Evolutionary conservation across 2,329 filamentous ascomycete species (phyloP).

Genomic region (Cordyceps militaris): DNA sequence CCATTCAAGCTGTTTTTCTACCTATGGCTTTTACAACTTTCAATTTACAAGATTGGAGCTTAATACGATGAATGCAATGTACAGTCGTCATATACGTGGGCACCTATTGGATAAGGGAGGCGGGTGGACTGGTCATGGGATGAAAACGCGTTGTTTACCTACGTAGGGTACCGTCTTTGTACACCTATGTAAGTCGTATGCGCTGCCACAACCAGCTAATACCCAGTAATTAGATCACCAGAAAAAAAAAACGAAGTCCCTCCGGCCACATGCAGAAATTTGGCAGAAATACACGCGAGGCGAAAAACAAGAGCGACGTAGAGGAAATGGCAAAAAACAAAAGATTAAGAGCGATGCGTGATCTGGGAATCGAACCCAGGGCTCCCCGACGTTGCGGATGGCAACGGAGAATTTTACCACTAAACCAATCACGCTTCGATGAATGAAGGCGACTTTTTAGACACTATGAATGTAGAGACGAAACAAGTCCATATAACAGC

Average conservation of each 20-base stretch:
- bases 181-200: too few relatives aligned
- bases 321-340: neutral
- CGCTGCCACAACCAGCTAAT: too few relatives aligned
- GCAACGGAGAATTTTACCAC: conserved; percentile 20
- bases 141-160: too few relatives aligned
- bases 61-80: neutral
- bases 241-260: neutral
- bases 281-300: too few relatives aligned
- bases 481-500: too few relatives aligned
- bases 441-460: fast-evolving
- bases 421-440: conserved; percentile 19
- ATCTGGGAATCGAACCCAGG: conserved; percentile 19
- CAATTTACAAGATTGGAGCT: neutral
- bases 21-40: neutral
- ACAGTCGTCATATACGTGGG: too few relatives aligned
- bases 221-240: too few relatives aligned
- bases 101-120: too few relatives aligned
- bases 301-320: too few relatives aligned
- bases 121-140: too few relatives aligned
- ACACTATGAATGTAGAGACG: neutral
- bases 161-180: neutral
- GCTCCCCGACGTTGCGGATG: conserved; percentile 19
- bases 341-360: conserved; percentile 12
- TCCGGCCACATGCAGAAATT: neutral
- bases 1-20: neutral